These are phyloP conservation scores for Nakaseomyces kungkrabaensis DNA, from an alignment of 1,139 yeast species.

Conservation along the genomic window DNA sequence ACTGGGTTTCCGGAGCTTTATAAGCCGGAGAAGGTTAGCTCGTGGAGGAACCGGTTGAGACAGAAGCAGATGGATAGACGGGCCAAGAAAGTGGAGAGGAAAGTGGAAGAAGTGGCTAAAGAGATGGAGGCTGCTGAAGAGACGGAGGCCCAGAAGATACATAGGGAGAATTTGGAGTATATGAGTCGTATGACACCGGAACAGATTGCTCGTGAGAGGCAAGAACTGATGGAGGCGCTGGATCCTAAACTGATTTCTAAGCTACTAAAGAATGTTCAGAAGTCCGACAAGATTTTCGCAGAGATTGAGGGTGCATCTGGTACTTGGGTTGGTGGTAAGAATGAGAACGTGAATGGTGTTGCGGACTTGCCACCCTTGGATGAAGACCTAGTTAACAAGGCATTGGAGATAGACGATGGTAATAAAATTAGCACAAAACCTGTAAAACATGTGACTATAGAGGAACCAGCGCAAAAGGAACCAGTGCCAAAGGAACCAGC, in stretches of 20 bases:
- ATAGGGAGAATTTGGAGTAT: constrained; percentile 59
- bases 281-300: constrained; percentile 33
- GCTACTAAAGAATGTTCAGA: constrained; percentile 36
- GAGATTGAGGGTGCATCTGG: constrained; percentile 56
- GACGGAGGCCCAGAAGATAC: constrained; percentile 63
- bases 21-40: constrained; percentile 31
- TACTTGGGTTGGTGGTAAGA: constrained; percentile 66
- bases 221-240: constrained; percentile 55
- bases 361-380: constrained; percentile 30
- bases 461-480: constrained; percentile 3
- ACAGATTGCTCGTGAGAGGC: constrained; percentile 55
- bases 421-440: background rate
- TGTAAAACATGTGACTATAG: constrained; percentile 3
- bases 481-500: background rate
- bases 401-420: constrained; percentile 25
- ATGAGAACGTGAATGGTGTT: constrained; percentile 25
- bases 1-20: constrained; percentile 39
- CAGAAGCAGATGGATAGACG: constrained; percentile 19
- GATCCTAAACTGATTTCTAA: constrained; percentile 61
- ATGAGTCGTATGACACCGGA: constrained; percentile 55
- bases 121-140: constrained; percentile 10
- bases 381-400: constrained; percentile 28
- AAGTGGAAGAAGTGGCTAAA: background rate
- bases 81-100: constrained; percentile 3
- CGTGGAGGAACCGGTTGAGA: constrained; percentile 34